Evolutionary conservation across 2,329 filamentous ascomycete species (phyloP), one percentile per base, ranked within the genome.

Genomic region (Onygenales sp.): DNA sequence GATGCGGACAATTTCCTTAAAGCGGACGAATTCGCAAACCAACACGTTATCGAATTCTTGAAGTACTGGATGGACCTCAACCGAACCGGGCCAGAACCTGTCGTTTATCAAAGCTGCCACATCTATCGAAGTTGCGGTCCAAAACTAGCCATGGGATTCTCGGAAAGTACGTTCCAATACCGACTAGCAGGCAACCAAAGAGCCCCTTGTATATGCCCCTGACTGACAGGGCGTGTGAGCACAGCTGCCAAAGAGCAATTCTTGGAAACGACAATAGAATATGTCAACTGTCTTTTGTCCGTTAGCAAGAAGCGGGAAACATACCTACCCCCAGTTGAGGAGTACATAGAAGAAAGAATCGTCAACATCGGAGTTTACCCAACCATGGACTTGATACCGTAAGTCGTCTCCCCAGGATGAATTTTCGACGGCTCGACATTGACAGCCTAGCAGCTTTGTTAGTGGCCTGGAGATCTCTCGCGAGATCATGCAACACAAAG

Each of bases 331-430:
- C 48, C 53, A n/a, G n/a, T 55, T 13, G 53, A 52, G 7, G 45
- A 55, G 44, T 55, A 55, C 27, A 55, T 55, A 36, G 53, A 55
- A 10, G 53, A 42, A 32, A 52, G 53, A 38, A 55, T 55, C 50
- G 48, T 55, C 48, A 55, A 55, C 36, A 55, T 55, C 11, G 53
- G 53, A 11, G 53, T 55, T 9, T 55, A 55, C 17, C 53, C 53
- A 48, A 52, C 49, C 13, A 49, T 55, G 21, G 53, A 55, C 27
- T 49, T 55, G 42, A 55, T 55, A 42, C 49, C 53, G 53, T 55
- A 52, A 55, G 43, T 31, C 32, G 13, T 32, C 13, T 9, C 21
- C 21, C 8, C 21, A 1, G 14, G 5, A 7, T 21, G 31, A 32
- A 46, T 7, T 4, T 32, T 35, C 7, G 43, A 32, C 11, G 6